Percentiles rank a stretch among this genome's conserved stretches.
Conservation (phyloP, 257 asterid genomes). For the Solanum lycopersicoides region DNA sequence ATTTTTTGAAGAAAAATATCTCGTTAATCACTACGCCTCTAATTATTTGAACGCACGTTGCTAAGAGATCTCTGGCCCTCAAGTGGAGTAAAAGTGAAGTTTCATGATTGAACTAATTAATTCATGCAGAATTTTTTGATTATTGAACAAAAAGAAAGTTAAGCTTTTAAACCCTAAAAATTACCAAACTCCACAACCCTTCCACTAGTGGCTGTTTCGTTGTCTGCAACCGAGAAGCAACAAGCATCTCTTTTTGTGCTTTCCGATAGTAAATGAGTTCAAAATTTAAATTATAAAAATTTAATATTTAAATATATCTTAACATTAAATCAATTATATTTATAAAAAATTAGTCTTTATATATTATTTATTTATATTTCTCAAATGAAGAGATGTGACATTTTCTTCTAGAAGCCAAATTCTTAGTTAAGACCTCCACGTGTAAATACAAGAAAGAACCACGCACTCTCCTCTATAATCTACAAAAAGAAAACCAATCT, state of each 20-base stretch:
- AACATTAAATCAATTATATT: background rate
- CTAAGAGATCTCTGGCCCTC: too few relatives aligned
- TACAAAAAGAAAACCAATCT: background rate
- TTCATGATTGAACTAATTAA: too few relatives aligned
- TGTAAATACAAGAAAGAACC: background rate
- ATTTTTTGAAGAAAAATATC: too few relatives aligned
- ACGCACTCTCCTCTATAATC: background rate
- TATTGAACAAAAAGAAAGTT: too few relatives aligned
- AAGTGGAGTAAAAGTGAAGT: too few relatives aligned
- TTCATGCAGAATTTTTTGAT: too few relatives aligned
- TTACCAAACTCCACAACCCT: background rate
- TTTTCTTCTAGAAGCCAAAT: background rate
- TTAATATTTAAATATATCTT: background rate
- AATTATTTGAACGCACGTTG: background rate
- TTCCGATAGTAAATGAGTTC: rapidly evolving
- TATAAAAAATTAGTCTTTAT: background rate
- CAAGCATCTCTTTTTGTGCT: background rate
- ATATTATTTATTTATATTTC: background rate
- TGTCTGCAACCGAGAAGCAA: background rate
- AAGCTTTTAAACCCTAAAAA: background rate
- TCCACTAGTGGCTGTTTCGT: background rate
- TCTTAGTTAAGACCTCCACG: background rate
- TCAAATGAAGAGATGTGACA: background rate
- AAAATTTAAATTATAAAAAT: background rate
- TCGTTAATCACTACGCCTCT: too few relatives aligned